Evolutionary conservation across 106 monocot species (phyloP).

Genomic region (Dioscorea zingiberensis): DNA sequence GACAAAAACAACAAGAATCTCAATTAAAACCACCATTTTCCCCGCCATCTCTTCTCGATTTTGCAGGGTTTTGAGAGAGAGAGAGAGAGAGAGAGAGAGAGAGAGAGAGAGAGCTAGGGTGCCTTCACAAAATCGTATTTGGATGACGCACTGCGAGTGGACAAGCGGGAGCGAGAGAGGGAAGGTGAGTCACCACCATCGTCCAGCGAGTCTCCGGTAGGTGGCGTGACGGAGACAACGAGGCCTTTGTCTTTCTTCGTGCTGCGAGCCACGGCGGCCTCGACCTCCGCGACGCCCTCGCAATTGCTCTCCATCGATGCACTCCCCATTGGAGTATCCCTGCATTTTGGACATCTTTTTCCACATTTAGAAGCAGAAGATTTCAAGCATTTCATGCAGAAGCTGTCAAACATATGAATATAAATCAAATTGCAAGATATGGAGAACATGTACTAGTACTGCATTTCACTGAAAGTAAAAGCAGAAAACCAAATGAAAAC

Average conservation of each 20-base stretch:
- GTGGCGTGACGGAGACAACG: not conserved
- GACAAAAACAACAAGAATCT: not conserved
- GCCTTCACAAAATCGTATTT: slow-evolving; percentile 99
- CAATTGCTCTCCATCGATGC: not conserved
- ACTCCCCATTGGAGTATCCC: slow-evolving; percentile 13
- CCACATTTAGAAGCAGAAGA: slow-evolving; percentile 68
- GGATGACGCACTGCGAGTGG: slow-evolving; percentile 83
- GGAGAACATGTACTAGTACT: too few relatives aligned
- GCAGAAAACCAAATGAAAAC: too few relatives aligned
- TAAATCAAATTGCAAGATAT: too few relatives aligned
- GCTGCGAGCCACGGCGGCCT: not conserved
- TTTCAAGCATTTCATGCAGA: slow-evolving; percentile 88
- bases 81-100: too few relatives aligned
- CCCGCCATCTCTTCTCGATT: not conserved
- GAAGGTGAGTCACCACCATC: slow-evolving; percentile 4
- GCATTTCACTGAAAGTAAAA: too few relatives aligned
- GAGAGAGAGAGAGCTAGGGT: not conserved
- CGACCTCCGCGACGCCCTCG: not conserved
- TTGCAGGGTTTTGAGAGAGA: too few relatives aligned
- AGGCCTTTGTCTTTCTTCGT: slow-evolving; percentile 6
- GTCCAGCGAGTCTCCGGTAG: slow-evolving; percentile 3
- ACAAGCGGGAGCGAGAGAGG: slow-evolving; percentile 18
- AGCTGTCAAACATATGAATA: slow-evolving; percentile 26
- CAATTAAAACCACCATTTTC: not conserved
- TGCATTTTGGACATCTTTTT: slow-evolving; percentile 79